Evolutionary conservation across 2,329 filamentous ascomycete genomes (phyloP).

Genomic region (Paecilomyces sp.): DNA sequence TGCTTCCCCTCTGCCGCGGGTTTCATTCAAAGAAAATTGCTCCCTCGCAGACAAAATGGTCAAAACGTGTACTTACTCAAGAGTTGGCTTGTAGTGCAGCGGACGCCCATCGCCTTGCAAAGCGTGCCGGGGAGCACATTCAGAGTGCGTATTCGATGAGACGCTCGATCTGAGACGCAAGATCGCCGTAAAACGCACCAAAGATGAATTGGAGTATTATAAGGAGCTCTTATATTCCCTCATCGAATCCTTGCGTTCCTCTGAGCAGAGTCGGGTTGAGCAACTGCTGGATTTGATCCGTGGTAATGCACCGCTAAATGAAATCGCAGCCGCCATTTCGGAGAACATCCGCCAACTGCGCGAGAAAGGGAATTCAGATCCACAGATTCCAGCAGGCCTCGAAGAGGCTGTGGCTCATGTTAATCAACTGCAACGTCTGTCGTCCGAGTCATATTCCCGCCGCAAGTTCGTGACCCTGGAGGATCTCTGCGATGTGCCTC

Average conservation of each 20-base stretch:
- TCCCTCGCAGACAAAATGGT: background rate
- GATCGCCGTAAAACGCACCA: conserved; percentile 26
- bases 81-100: conserved; percentile 22
- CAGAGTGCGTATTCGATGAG: conserved; percentile 28
- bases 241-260: conserved; percentile 19
- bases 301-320: conserved; percentile 16
- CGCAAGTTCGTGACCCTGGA: conserved; percentile 1
- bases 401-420: background rate
- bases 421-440: background rate
- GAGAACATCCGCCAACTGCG: background rate
- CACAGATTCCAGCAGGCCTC: background rate
- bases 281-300: conserved; percentile 22
- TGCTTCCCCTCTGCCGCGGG: background rate
- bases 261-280: conserved; percentile 14
- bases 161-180: conserved; percentile 30
- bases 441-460: background rate
- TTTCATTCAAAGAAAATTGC: background rate
- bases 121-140: conserved; percentile 22
- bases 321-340: conserved; percentile 17
- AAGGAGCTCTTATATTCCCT: conserved; percentile 24
- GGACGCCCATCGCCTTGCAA: conserved; percentile 28
- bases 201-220: conserved; percentile 27
- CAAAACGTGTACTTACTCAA: conserved; percentile 1
- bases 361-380: background rate
- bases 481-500: conserved; percentile 19